These are phyloP conservation scores for Taiozyma sp. DNA, from an alignment of 1,139 yeast species.

Conservation along the genomic window DNA sequence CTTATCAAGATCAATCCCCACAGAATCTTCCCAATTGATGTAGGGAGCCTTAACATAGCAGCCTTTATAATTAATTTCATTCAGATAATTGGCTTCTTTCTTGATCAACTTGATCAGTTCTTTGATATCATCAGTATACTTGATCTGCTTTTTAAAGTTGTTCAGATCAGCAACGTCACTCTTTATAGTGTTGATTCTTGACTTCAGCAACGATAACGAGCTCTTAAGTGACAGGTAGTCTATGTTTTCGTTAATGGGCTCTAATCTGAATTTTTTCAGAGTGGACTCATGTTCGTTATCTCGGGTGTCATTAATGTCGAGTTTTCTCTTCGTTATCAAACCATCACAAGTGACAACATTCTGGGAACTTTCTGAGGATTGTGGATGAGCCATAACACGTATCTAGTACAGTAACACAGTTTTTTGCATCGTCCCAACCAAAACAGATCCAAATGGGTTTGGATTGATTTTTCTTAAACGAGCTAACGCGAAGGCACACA, in stretches of 20 bases:
- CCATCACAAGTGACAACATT: not conserved
- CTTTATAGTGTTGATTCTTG: constrained; percentile 13
- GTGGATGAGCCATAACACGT: not conserved
- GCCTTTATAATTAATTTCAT: constrained; percentile 23
- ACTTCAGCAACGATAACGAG: constrained; percentile 16
- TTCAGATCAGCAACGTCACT: constrained; percentile 18
- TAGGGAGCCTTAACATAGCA: constrained; percentile 19
- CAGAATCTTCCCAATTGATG: constrained; percentile 20
- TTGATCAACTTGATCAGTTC: constrained; percentile 9
- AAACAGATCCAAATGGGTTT: not conserved
- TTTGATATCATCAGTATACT: constrained; percentile 14
- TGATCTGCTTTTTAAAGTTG: constrained; percentile 15
- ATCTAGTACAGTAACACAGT: not conserved
- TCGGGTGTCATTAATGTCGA: not conserved
- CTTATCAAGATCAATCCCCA: constrained; percentile 14
- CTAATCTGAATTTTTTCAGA: constrained; percentile 11
- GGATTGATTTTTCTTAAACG: not conserved
- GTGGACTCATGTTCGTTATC: constrained; percentile 2
- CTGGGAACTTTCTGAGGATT: not conserved
- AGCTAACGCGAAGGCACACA: not conserved
- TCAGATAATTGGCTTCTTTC: constrained; percentile 15
- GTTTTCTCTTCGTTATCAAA: not conserved
- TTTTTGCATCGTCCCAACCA: not conserved
- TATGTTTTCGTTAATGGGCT: constrained; percentile 30
- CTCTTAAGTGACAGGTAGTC: constrained; percentile 20